Conservation (phyloP, 441 rosid genomes). For the Jatropha multifida region DNA sequence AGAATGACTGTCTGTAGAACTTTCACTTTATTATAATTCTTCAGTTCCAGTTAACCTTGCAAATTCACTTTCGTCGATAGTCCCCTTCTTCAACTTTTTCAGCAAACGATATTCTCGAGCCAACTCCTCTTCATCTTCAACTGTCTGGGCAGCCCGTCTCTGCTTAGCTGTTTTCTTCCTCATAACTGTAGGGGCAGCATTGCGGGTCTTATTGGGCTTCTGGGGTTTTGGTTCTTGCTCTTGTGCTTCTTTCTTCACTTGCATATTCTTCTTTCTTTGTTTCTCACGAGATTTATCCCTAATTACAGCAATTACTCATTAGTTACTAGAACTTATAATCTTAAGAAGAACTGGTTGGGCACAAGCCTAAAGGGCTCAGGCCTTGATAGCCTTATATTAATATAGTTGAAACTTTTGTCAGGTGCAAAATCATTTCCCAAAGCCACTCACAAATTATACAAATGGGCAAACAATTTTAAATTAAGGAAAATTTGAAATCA, state of each 20-base stretch:
- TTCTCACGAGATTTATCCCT: conserved; percentile 90
- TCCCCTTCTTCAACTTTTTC: conserved; percentile 67
- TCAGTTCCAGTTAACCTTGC: conserved; percentile 70
- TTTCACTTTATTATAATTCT: conserved; percentile 46
- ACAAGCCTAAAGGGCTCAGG: not conserved
- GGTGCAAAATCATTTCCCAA: not conserved
- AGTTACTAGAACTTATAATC: conserved; percentile 15
- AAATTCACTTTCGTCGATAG: conserved; percentile 68
- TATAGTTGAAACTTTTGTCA: not conserved
- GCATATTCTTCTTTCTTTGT: conserved; percentile 74
- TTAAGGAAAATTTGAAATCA: not conserved
- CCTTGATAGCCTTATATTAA: not conserved
- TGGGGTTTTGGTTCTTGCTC: conserved; percentile 41
- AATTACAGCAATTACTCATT: conserved; percentile 12
- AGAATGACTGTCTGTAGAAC: not conserved
- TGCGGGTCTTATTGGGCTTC: conserved; percentile 39
- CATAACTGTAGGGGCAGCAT: conserved; percentile 29
- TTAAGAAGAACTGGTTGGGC: not conserved
- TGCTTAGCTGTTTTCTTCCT: conserved; percentile 89
- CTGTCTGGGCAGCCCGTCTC: conserved; percentile 72
- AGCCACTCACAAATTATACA: not conserved
- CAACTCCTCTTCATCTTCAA: conserved; percentile 80
- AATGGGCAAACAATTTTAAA: not conserved
- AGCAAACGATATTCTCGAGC: conserved; percentile 65
- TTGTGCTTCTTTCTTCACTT: conserved; percentile 52